Evolutionary conservation across 768 basidiomycete genomes (phyloP), one percentile per base, ranked within the genome.

Genomic region (Heimioporus sp.): DNA sequence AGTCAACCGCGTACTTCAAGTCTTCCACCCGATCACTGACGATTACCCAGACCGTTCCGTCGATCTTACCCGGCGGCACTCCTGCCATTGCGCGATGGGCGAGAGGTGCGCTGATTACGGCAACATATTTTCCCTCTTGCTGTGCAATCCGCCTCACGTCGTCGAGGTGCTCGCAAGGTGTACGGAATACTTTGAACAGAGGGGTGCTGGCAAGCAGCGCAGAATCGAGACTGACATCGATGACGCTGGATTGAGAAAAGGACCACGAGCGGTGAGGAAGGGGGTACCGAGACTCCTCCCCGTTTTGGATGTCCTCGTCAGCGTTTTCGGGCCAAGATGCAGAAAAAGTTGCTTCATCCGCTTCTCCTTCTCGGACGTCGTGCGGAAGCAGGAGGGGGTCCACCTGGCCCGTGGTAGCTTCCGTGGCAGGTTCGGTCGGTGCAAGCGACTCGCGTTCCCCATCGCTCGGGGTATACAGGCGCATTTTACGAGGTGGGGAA

Each of bases 141-240:
- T 55, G 61, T n/a, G 68, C 68, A 5, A 56, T 65, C 42, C 45
- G 65, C 42, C 46, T 57, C 16, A 69, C 44, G 31, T 49, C 49
- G 15, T 65, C 57, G 13, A 69, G 52, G 24, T 69, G 69, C 46
- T 59, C 54, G 11, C 57, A 46, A 17, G 69, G 67, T 4, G 67
- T 69, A 12, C 69, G 57, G 40, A 71, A 69, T 11, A 71, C 63
- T 28, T 67, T 68, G 54, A 69, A 71, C 12, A 71, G 44, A 30
- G 68, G 68, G 6, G 69, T 71, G 35, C 69, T 69, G 12, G 53
- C 60, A 31, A 58, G 63, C 19, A 69, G 56, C 10, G 53, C 65
- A 30, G 63, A 58, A 30, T 59, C 51, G 13, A 69, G 58, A 41
- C 54, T 65, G 37, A 60, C 40, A 10, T 69, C 67, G 30, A 57